phyloP scores from a whole-genome alignment of 2,329 filamentous ascomycete genomes.

The Colletotrichum endophyticum region DNA sequence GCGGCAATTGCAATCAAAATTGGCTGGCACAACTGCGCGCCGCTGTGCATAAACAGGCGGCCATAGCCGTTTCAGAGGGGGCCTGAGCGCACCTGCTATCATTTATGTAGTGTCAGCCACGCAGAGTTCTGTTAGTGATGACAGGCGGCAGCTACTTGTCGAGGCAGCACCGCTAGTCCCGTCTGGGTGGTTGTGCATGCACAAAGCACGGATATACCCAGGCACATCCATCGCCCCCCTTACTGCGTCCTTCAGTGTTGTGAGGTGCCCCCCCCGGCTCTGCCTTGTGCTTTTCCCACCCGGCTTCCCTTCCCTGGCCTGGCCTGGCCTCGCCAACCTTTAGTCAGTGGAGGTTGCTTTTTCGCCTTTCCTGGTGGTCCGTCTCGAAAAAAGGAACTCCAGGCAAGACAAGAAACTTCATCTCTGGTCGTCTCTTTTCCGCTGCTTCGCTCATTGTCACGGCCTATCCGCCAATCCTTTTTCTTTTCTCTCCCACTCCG shows the following conservation, averaged over 20 bases:
- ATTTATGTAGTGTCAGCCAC: rapidly evolving
- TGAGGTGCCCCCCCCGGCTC: not conserved
- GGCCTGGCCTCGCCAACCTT: not conserved
- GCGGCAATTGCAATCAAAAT: slow-evolving; percentile 15
- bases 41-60: not conserved
- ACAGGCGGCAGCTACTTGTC: not conserved
- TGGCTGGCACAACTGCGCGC: not conserved
- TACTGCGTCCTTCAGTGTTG: not conserved
- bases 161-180: not conserved
- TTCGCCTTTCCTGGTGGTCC: not conserved
- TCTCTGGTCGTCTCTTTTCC: not conserved
- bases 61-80: not conserved
- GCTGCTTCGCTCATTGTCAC: slow-evolving; percentile 9
- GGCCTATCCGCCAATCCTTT: slow-evolving; percentile 11
- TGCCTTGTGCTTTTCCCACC: not conserved
- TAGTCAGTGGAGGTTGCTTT: not conserved
- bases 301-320: not conserved
- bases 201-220: slow-evolving; percentile 1
- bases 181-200: not conserved
- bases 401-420: slow-evolving; percentile 2
- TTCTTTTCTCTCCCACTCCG: not conserved
- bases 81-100: not conserved
- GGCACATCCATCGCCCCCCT: not conserved
- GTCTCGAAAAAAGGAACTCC: slow-evolving; percentile 13
- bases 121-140: not conserved